Conservation (phyloP, 2,329 filamentous ascomycete species). For the Teratosphaeria gauchensis region DNA sequence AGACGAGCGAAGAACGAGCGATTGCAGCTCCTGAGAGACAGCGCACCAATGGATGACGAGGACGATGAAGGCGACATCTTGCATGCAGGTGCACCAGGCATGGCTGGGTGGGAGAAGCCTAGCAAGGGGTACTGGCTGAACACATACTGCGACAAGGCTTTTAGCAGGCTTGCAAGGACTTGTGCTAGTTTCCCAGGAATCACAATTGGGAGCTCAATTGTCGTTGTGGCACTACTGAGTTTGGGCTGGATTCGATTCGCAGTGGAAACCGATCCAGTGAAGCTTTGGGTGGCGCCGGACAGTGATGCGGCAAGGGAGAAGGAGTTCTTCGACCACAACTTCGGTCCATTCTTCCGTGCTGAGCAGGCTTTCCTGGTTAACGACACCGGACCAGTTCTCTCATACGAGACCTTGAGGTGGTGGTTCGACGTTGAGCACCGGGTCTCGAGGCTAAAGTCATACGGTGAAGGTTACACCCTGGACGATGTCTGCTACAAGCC, state of each 20-base stretch:
- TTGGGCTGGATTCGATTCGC: conserved; percentile 80
- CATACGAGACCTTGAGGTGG: conserved; percentile 81
- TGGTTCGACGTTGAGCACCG: conserved; percentile 85
- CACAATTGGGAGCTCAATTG: conserved; percentile 67
- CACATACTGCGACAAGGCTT: conserved; percentile 67
- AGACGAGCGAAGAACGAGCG: conserved; percentile 67
- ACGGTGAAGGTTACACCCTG: conserved; percentile 57
- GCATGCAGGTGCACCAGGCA: conserved; percentile 49
- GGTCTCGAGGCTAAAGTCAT: conserved; percentile 62
- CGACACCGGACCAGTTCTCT: conserved; percentile 72
- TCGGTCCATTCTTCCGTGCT: conserved; percentile 90
- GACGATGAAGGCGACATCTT: conserved; percentile 74
- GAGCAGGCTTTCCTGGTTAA: conserved; percentile 94
- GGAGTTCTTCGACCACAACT: conserved; percentile 82
- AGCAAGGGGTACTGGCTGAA: conserved; percentile 76
- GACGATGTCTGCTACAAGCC: conserved; percentile 92
- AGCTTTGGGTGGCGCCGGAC: conserved; percentile 91
- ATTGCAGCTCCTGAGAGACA: conserved; percentile 77
- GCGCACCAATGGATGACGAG: conserved; percentile 78
- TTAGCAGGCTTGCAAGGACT: conserved; percentile 67
- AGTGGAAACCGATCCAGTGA: conserved; percentile 83
- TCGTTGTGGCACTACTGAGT: conserved; percentile 69
- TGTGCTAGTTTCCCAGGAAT: conserved; percentile 77
- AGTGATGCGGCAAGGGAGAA: conserved; percentile 89
- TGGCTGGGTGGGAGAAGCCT: conserved; percentile 49